Base-by-base conservation (phyloP, 768 basidiomycete genomes). In the Tephrocybe sp. region DNA sequence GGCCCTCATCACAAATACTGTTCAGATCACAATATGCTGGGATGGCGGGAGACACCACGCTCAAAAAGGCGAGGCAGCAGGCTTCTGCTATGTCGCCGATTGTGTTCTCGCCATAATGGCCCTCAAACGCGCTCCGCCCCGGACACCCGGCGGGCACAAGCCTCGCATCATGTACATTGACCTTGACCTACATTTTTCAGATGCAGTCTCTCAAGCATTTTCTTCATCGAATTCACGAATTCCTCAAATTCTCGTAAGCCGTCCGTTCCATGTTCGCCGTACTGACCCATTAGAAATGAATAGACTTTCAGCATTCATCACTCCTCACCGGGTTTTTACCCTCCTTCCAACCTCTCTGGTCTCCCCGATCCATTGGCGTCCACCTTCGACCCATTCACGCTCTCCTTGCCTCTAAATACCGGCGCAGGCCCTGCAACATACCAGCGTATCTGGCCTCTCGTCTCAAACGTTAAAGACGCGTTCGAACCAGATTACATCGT, bases 31-130 rank as follows among this genome's bases (percentile, higher is more conserved):
- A 0, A 81, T 98, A 35, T 85, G 80, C 61, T 97, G 95, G 94
- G 94, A 95, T 57, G 95, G 95, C 13, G 95, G 95, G 43, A 77
- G 93, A 59, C 95, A 96, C 59, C 95, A 97, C 59, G 89, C 90
- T 0, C 79, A 83, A 43, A 87, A 90, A 62, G 76, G 80, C 0
- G 75, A 72, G 35, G 93, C 93, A 0, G 83, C 89, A 3, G 95
- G 95, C 0, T 98, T 90, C 68, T 98, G 95, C 72, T 98, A 97
- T 62, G 88, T 98, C 18, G 89, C 92, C 1, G 95, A 98, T 62
- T 84, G 87, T 47, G 79, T 93, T 9, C 77, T 98, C 1, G 87
- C 87, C 0, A 83, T 97, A 50, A 77, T 95, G 49, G 71, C 78
- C 4, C 76, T 97, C 35, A 83, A 80, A 55, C 74, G 75, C 40